A percentile compares a stretch with the other conserved stretches of the same genome.
Evolutionary conservation across 148 eudicot species (phyloP).

Genomic region (Spergularia marina): DNA sequence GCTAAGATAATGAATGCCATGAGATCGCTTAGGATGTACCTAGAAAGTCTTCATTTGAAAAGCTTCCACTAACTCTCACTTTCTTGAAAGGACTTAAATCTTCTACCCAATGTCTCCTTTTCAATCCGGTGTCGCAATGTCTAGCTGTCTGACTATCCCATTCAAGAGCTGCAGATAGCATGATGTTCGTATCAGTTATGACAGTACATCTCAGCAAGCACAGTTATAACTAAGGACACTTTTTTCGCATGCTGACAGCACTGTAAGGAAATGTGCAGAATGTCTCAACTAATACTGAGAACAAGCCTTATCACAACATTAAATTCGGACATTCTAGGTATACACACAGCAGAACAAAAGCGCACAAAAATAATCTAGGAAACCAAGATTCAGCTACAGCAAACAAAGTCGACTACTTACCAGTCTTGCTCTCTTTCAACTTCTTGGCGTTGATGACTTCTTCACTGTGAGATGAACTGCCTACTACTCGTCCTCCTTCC

Average conservation of each 20-base stretch:
- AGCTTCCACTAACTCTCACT: constrained; percentile 24
- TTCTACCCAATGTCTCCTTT: constrained; percentile 49
- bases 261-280: too few species aligned
- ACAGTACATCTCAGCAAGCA: not conserved
- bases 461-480: constrained; percentile 20
- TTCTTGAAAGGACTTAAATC: constrained; percentile 42
- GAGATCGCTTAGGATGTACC: not conserved
- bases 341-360: not conserved
- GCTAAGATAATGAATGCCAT: not conserved
- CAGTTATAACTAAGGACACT: not conserved
- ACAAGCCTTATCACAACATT: not conserved
- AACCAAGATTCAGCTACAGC: not conserved
- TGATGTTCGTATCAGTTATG: not conserved
- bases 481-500: constrained; percentile 8
- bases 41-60: constrained; percentile 20
- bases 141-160: not conserved
- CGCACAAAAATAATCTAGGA: not conserved
- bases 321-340: not conserved
- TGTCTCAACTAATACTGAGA: too few species aligned
- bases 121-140: constrained; percentile 29
- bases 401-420: constrained; percentile 17
- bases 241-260: too few species aligned
- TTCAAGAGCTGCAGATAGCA: constrained; percentile 22
- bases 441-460: constrained; percentile 29
- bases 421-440: constrained; percentile 30